Conservation (phyloP, 2,329 filamentous ascomycete species). For the Phialophora chinensis region DNA sequence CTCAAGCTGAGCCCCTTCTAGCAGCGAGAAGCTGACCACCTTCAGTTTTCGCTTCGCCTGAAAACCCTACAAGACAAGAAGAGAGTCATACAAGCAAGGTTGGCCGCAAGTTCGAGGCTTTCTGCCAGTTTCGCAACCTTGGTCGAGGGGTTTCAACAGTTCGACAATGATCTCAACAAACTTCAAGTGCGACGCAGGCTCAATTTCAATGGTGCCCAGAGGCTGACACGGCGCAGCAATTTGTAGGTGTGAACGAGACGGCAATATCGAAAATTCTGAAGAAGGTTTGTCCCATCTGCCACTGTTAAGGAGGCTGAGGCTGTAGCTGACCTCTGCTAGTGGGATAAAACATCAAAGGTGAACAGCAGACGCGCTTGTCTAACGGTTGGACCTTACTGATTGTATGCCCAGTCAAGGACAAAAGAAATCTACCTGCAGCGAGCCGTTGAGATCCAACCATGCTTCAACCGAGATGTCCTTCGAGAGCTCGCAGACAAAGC, state of each 20-base stretch:
- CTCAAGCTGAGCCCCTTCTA: constrained; percentile 39
- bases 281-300: constrained; percentile 64
- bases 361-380: constrained; percentile 35
- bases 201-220: not conserved
- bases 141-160: constrained; percentile 96
- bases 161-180: constrained; percentile 95
- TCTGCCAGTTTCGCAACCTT: constrained; percentile 94
- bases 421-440: constrained; percentile 96
- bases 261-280: constrained; percentile 98
- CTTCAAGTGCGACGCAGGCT: constrained; percentile 63
- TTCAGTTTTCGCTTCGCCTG: constrained; percentile 86
- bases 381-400: constrained; percentile 43
- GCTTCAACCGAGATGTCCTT: constrained; percentile 96
- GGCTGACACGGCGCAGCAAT: constrained; percentile 66
- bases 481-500: constrained; percentile 96
- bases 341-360: constrained; percentile 98
- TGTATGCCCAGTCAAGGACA: constrained; percentile 72
- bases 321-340: constrained; percentile 57
- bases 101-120: constrained; percentile 76
- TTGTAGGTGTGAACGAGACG: constrained; percentile 96
- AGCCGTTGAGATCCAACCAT: constrained; percentile 95
- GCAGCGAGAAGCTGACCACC: not conserved
- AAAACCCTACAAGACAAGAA: constrained; percentile 96
- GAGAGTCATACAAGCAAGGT: constrained; percentile 81
- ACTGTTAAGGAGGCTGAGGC: constrained; percentile 29